Conservation (phyloP, 2,329 filamentous ascomycete species). For the Podosphaera aphanis region DNA sequence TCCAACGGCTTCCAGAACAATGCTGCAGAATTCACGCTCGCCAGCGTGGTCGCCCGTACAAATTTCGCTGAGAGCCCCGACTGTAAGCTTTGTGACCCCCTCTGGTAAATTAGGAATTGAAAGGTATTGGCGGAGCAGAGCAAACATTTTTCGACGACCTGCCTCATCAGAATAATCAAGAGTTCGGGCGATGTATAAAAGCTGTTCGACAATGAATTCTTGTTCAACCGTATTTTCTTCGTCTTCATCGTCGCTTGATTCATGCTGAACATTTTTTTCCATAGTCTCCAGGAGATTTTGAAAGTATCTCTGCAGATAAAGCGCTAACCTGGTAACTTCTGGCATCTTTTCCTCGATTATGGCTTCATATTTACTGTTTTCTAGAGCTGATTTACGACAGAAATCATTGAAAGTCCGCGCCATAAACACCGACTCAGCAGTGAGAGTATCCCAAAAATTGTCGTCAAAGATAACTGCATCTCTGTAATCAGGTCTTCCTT, state of each 20-base stretch:
- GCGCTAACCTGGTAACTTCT: slow-evolving; percentile 76
- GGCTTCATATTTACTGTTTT: slow-evolving; percentile 46
- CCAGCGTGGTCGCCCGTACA: slow-evolving; percentile 53
- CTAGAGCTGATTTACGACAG: slow-evolving; percentile 41
- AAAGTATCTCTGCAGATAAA: slow-evolving; percentile 64
- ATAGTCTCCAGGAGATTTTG: slow-evolving; percentile 41
- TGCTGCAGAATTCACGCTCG: slow-evolving; percentile 61
- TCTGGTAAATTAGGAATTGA: slow-evolving; percentile 76
- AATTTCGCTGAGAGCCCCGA: slow-evolving; percentile 61
- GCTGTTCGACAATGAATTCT: slow-evolving; percentile 87
- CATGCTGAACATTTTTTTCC: slow-evolving; percentile 28
- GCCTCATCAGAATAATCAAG: slow-evolving; percentile 97
- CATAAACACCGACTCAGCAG: slow-evolving; percentile 72
- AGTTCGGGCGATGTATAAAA: slow-evolving; percentile 75
- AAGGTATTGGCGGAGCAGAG: slow-evolving; percentile 62
- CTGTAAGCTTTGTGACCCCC: slow-evolving; percentile 68
- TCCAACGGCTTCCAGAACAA: slow-evolving; percentile 79
- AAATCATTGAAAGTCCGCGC: slow-evolving; percentile 87
- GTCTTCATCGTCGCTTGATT: slow-evolving; percentile 33
- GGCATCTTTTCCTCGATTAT: slow-evolving; percentile 83
- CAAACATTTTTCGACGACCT: slow-evolving; percentile 86
- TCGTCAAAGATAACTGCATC: slow-evolving; percentile 51
- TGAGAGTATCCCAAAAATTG: slow-evolving; percentile 56
- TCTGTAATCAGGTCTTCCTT: slow-evolving; percentile 63
- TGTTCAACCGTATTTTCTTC: slow-evolving; percentile 72